Evolutionary conservation across 2,329 filamentous ascomycete species (phyloP), one percentile per base, ranked within the genome.

Genomic region (Tricladium varicosporioides): DNA sequence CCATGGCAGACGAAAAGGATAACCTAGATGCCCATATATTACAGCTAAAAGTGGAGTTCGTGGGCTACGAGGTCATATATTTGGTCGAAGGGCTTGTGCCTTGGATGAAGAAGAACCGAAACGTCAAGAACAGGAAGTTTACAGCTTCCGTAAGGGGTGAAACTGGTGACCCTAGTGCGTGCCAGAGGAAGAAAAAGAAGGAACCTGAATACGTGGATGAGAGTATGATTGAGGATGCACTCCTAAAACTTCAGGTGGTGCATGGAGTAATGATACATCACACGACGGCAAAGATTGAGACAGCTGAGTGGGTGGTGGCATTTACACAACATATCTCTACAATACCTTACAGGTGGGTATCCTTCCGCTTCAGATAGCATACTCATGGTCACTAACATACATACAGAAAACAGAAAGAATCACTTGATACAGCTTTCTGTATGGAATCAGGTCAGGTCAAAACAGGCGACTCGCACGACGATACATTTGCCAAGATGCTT

Each of bases 321-420:
- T 91, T 92, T 65, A 93, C 90, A 0, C 87, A 92, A 66, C 87
- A 93, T 69, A 85, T 93, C 49, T 88, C 87, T 7, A 89, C 86
- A 1, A 84, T 88, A 18, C 89, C 88, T 0, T 92, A 92, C 71
- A 83, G 83, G 61, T 80, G 76, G 51, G 64, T 59, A 5, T n/a
- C 3, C 22, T 27, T 27, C 3, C n/a, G n/a, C n/a, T n/a, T 27
- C 22, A 3, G 22, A 27, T 27, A 3, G 7, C 22, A 4, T 3
- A 7, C 7, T 27, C 7, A 3, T 27, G 7, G 22, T 27, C 2
- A 5, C 43, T 46, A 15, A 57, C 31, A 15, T 18, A 18, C 15
- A 36, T 36, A 46, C 27, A 67, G 62, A 48, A 56, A 36, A 8
- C 78, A 79, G 63, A 73, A 73, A 63, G 76, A 76, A 53, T 77